These are phyloP conservation scores for Dysphania ambrosioides DNA, from an alignment of 148 eudicot genomes.

Conservation along the genomic window DNA sequence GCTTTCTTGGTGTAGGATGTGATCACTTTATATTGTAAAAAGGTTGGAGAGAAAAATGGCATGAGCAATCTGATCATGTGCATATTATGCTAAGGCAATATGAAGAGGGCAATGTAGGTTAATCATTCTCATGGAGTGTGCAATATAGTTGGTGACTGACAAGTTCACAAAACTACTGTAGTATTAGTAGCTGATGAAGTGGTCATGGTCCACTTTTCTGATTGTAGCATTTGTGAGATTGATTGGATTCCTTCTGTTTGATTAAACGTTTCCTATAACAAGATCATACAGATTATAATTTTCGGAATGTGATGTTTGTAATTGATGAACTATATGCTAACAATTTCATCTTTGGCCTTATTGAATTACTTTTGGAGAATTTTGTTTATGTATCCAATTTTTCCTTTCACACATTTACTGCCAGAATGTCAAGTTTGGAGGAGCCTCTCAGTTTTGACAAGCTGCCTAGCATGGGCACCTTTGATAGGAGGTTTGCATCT, in stretches of 20 bases:
- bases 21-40: no score
- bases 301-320: not conserved
- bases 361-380: not conserved
- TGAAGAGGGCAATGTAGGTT: not conserved
- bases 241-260: not conserved
- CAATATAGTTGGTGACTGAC: not conserved
- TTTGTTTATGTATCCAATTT: not conserved
- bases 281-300: not conserved
- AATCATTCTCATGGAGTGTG: not conserved
- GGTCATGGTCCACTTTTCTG: not conserved
- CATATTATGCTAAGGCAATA: no score
- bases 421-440: conserved; percentile 89
- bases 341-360: not conserved
- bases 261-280: not conserved
- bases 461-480: conserved; percentile 68
- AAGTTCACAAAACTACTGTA: not conserved
- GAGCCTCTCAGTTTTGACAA: conserved; percentile 84
- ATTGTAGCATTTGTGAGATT: not conserved
- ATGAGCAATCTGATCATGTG: no score
- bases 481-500: conserved; percentile 76
- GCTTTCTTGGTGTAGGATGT: no score
- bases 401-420: not conserved
- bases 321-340: not conserved
- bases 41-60: no score
- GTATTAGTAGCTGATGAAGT: not conserved